Percentiles rank a stretch among this genome's conserved stretches.
Evolutionary conservation across 192 early-diverging fungal genomes (phyloP).

Genomic region (Rhizoclosmatium globosum): DNA sequence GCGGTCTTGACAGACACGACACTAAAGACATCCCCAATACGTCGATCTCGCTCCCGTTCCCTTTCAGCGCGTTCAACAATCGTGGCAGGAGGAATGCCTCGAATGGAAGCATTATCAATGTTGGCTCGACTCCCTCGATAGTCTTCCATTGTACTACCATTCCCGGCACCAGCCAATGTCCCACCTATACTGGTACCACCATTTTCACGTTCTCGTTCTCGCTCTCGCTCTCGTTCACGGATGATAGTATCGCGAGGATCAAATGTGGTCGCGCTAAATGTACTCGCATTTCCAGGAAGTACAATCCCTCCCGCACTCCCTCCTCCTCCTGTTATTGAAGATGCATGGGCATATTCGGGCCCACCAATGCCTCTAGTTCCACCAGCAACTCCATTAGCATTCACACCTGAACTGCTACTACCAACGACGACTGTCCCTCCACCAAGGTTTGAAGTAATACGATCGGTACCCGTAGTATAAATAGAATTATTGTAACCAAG

Average conservation of each 20-base stretch:
- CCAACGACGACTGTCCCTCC: neutral
- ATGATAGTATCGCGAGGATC: neutral
- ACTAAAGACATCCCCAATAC: conserved; percentile 14
- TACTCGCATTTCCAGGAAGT: conserved; percentile 5
- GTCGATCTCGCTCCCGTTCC: conserved; percentile 20
- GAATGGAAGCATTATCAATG: conserved; percentile 28
- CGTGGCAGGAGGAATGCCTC: conserved; percentile 34
- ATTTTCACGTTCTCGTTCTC: neutral
- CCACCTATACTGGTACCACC: neutral
- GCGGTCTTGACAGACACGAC: conserved; percentile 28
- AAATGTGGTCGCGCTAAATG: neutral
- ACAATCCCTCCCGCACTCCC: neutral
- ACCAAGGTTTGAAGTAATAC: neutral
- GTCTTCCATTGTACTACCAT: neutral
- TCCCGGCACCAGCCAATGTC: neutral
- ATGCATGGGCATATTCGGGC: too few species aligned
- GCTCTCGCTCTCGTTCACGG: neutral
- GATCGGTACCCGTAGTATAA: neutral
- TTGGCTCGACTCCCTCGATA: too few species aligned
- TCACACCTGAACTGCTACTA: neutral
- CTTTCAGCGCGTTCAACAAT: conserved; percentile 31
- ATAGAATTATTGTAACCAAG: neutral
- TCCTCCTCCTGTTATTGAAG: too few species aligned
- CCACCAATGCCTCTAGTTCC: neutral
- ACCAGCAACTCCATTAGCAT: neutral